phyloP scores from a whole-genome alignment of 257 asterid genomes.

The Euphrasia confusa region DNA sequence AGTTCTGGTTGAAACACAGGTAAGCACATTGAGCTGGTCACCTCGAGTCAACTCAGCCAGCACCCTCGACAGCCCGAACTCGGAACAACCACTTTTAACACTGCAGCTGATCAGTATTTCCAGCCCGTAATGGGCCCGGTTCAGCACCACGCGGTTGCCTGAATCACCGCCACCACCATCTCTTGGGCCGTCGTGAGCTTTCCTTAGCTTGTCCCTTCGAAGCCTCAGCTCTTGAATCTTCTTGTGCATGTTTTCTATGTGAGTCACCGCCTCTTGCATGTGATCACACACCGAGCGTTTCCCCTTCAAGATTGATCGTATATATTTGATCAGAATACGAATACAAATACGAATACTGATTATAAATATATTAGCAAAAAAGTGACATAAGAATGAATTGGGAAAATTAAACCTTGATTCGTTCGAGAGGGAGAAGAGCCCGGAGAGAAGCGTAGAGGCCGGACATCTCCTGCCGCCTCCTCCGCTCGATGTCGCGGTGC shows the following conservation, averaged over 20 bases:
- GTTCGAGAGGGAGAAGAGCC: conserved; percentile 38
- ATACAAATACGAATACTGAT: background rate
- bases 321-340: background rate
- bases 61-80: conserved; percentile 36
- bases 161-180: background rate
- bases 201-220: conserved; percentile 31
- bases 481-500: conserved; percentile 43
- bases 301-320: conserved; percentile 29
- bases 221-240: conserved; percentile 28
- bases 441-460: conserved; percentile 36
- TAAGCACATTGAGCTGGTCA: conserved; percentile 33
- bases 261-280: conserved; percentile 47
- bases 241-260: conserved; percentile 34
- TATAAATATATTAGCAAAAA: no score
- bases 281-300: conserved; percentile 49
- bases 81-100: background rate
- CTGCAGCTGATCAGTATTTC: conserved; percentile 40
- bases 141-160: conserved; percentile 27
- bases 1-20: conserved; percentile 38
- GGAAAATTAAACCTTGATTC: conserved; percentile 30
- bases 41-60: conserved; percentile 27
- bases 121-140: conserved; percentile 27
- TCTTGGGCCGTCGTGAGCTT: background rate
- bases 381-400: no score
- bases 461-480: conserved; percentile 44